Percentiles rank a stretch among this genome's conserved stretches.
Conservation (phyloP, 768 basidiomycete genomes). For the Mycena chlorophos region DNA sequence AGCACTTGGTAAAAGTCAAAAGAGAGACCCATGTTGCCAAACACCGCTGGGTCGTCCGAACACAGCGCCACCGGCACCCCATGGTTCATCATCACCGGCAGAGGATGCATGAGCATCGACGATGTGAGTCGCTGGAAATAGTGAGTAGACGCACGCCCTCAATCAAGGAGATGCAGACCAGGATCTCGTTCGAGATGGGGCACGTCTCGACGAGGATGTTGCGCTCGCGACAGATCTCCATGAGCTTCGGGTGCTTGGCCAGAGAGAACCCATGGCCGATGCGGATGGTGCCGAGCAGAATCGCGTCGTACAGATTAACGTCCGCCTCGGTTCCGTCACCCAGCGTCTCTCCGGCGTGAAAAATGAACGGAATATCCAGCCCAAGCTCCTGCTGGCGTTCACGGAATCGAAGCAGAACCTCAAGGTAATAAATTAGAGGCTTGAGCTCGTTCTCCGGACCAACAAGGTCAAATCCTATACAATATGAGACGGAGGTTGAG, state of each 20-base stretch:
- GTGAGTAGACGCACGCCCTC: neutral
- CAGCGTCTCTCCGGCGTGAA: slow-evolving; percentile 80
- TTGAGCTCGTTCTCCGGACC: slow-evolving; percentile 64
- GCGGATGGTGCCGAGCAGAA: slow-evolving; percentile 73
- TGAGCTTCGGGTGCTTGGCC: slow-evolving; percentile 73
- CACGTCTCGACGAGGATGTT: slow-evolving; percentile 73
- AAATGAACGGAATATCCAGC: slow-evolving; percentile 71
- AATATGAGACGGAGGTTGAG: neutral
- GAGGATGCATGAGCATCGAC: slow-evolving; percentile 78
- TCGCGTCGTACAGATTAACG: slow-evolving; percentile 74
- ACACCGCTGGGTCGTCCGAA: slow-evolving; percentile 76
- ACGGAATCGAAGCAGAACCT: slow-evolving; percentile 59
- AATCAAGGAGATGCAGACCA: slow-evolving; percentile 46
- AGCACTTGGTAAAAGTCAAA: slow-evolving; percentile 82
- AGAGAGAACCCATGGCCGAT: slow-evolving; percentile 86
- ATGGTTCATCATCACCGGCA: slow-evolving; percentile 70
- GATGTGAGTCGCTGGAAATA: slow-evolving; percentile 63
- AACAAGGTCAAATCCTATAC: slow-evolving; percentile 76
- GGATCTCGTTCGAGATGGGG: slow-evolving; percentile 79
- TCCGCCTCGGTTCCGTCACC: slow-evolving; percentile 75
- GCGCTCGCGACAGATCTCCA: slow-evolving; percentile 63
- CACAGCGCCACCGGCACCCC: slow-evolving; percentile 70
- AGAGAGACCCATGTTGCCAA: slow-evolving; percentile 76
- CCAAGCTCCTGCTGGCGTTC: slow-evolving; percentile 55
- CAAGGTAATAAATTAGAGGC: slow-evolving; percentile 64